Percentiles rank a stretch among this genome's conserved stretches.
Conservation (phyloP, 306 rosid genomes). For the Astragalus glycyphyllos region DNA sequence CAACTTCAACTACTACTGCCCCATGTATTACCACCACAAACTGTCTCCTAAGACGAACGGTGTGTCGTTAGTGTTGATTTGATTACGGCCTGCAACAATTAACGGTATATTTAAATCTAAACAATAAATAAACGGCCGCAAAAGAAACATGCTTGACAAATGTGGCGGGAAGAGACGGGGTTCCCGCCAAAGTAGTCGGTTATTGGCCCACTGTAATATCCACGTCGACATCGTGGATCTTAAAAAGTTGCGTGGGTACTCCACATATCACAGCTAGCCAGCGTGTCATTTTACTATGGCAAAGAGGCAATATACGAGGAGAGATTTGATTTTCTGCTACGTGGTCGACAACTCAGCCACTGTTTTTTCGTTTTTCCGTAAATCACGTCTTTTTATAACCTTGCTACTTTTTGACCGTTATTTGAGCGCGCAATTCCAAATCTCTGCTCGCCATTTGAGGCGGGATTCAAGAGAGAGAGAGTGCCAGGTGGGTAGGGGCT, state of each 20-base stretch:
- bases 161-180: constrained; percentile 55
- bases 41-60: constrained; percentile 11
- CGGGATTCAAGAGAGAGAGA: constrained; percentile 23
- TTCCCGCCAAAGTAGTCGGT: constrained; percentile 60
- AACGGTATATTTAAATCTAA: background rate
- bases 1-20: constrained; percentile 20
- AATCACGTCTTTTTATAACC: constrained; percentile 45
- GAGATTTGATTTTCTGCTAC: constrained; percentile 28
- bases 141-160: background rate
- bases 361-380: background rate
- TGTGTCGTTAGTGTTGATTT: constrained; percentile 31
- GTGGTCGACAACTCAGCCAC: constrained; percentile 41
- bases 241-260: constrained; percentile 18
- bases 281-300: constrained; percentile 16
- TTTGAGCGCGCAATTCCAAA: constrained; percentile 34
- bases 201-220: constrained; percentile 30
- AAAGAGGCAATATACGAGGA: constrained; percentile 47
- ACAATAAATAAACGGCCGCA: no score
- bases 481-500: background rate
- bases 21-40: constrained; percentile 23
- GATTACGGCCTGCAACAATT: background rate
- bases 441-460: constrained; percentile 19
- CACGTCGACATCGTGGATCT: constrained; percentile 12
- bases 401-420: constrained; percentile 28
- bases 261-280: no score